Evolutionary conservation across 805 yeast species (phyloP).

Genomic region (Cyberlindnera japonica): DNA sequence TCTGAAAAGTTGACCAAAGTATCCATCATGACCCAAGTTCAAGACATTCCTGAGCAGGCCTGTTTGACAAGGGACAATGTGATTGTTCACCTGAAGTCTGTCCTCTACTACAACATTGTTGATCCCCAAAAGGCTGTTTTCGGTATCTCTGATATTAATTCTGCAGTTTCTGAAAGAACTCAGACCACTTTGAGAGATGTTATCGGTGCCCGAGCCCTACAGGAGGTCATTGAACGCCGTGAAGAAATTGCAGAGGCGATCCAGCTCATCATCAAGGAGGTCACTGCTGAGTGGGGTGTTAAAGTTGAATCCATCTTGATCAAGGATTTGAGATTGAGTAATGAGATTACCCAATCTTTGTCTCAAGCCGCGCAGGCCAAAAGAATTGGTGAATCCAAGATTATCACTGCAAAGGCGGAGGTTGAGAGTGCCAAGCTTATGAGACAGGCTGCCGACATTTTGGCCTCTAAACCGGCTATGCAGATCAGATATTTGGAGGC

Average conservation of each 20-base stretch:
- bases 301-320: constrained; percentile 62
- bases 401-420: constrained; percentile 71
- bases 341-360: constrained; percentile 53
- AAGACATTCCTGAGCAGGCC: constrained; percentile 62
- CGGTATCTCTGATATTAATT: constrained; percentile 49
- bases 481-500: constrained; percentile 76
- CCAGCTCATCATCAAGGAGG: constrained; percentile 54
- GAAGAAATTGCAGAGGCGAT: constrained; percentile 68
- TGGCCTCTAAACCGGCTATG: constrained; percentile 73
- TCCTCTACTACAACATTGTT: constrained; percentile 60
- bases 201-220: constrained; percentile 59
- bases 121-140: constrained; percentile 66
- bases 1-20: constrained; percentile 51
- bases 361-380: constrained; percentile 75
- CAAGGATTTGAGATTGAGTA: constrained; percentile 58
- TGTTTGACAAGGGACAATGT: constrained; percentile 74
- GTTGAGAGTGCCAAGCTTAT: constrained; percentile 71
- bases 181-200: constrained; percentile 74
- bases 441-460: constrained; percentile 76
- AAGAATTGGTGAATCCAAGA: constrained; percentile 73
- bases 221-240: constrained; percentile 69
- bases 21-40: constrained; percentile 53
- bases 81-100: constrained; percentile 57
- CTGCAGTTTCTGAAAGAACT: constrained; percentile 61
- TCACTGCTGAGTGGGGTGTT: constrained; percentile 71